phyloP scores from a whole-genome alignment of 208 protist species.

The Trichomonas gallinae region DNA sequence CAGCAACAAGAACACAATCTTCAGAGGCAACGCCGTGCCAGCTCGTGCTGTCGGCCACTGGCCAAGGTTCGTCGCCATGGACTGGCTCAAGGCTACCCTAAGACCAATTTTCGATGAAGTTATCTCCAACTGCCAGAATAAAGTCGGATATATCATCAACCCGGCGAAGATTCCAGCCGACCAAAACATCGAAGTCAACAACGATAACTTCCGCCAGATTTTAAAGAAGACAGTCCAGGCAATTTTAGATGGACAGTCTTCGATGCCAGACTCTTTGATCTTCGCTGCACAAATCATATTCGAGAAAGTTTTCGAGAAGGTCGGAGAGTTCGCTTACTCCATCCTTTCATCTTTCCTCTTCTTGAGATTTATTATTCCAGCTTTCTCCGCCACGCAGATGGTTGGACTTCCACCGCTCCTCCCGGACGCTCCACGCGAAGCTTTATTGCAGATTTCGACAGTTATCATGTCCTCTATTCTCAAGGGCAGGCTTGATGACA shows the following conservation, averaged over 20 bases:
- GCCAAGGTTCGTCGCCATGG: not conserved
- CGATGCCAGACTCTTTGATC: not conserved
- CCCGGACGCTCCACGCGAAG: not conserved
- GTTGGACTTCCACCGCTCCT: not conserved
- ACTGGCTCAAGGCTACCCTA: not conserved
- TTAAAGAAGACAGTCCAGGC: not conserved
- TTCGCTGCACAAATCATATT: not conserved
- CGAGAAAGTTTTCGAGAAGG: not conserved
- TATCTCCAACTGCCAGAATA: not conserved
- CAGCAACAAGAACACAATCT: not conserved
- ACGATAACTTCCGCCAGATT: not conserved
- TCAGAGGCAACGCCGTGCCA: conserved; percentile 13
- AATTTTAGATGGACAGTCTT: not conserved
- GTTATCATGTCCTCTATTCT: not conserved
- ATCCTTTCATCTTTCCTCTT: not conserved
- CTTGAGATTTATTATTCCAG: not conserved
- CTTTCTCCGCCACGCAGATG: not conserved
- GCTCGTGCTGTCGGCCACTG: not conserved
- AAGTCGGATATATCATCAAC: not conserved
- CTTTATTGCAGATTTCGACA: not conserved
- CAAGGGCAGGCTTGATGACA: not conserved
- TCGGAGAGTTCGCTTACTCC: not conserved
- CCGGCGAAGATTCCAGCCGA: not conserved
- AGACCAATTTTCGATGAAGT: not conserved
- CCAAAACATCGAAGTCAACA: not conserved